A percentile compares a stretch with the other conserved stretches of the same genome.
Conservation (phyloP, 2,329 filamentous ascomycete genomes). For the Elsinoe arachidis region DNA sequence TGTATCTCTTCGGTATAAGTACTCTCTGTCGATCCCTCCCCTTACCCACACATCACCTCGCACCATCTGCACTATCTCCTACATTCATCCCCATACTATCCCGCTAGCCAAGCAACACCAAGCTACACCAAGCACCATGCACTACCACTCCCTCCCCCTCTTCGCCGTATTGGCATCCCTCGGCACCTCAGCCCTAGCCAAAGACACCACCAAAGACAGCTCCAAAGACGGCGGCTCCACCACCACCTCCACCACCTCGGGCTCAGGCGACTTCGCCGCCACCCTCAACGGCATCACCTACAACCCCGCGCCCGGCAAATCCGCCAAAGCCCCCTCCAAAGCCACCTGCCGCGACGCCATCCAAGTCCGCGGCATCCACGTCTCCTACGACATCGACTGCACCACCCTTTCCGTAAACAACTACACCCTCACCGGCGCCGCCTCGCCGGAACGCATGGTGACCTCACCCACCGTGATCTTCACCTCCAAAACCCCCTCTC, state of each 20-base stretch:
- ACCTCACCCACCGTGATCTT: constrained; percentile 1
- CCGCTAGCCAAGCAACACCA: background rate
- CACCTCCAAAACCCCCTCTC: background rate
- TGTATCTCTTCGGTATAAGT: background rate
- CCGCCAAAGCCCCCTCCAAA: background rate
- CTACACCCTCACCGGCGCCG: background rate
- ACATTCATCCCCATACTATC: background rate
- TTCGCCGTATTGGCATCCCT: background rate
- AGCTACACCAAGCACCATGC: background rate
- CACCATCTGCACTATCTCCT: background rate
- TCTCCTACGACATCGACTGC: constrained; percentile 9
- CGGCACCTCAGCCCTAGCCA: background rate
- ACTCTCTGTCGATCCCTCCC: background rate
- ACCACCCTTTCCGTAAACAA: background rate
- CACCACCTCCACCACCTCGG: background rate
- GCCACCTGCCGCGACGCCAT: background rate
- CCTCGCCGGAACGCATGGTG: background rate
- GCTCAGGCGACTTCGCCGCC: constrained; percentile 2
- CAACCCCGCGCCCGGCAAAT: background rate
- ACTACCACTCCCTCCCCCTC: constrained; percentile 1
- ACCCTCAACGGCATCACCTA: constrained; percentile 5
- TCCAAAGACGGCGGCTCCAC: background rate
- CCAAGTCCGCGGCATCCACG: constrained; percentile 1
- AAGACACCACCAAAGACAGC: background rate
- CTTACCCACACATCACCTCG: background rate